Evolutionary conservation across 345 rosid genomes (phyloP).

Genomic region (Syzygium aromaticum): DNA sequence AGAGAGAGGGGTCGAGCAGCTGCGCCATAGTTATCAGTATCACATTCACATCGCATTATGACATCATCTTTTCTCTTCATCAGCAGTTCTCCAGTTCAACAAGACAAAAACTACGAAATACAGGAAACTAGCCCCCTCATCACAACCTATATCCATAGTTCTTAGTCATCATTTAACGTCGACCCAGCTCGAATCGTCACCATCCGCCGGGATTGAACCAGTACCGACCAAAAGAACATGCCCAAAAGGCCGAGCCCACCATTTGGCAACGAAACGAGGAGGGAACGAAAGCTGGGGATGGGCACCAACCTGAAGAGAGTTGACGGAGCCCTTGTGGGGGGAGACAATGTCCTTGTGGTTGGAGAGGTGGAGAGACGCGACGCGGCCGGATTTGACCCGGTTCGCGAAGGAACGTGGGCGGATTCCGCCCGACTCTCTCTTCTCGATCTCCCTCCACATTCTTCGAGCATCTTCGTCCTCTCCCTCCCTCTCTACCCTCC

Average conservation of each 20-base stretch:
- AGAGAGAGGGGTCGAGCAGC: background rate
- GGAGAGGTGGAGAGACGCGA: slow-evolving; percentile 58
- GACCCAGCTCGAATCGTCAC: background rate
- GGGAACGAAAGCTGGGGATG: background rate
- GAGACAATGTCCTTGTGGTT: slow-evolving; percentile 75
- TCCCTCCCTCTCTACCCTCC: background rate
- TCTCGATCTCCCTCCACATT: slow-evolving; percentile 83
- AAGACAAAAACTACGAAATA: background rate
- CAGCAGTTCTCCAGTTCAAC: background rate
- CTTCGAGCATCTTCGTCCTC: slow-evolving; percentile 17
- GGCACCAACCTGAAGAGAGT: slow-evolving; percentile 67
- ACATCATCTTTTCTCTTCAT: background rate
- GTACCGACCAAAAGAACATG: background rate
- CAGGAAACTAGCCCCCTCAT: background rate
- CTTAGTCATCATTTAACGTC: background rate
- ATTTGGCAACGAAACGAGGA: background rate
- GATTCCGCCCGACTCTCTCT: slow-evolving; percentile 79
- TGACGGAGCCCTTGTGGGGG: slow-evolving; percentile 78
- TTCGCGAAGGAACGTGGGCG: slow-evolving; percentile 50
- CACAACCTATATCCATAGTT: background rate
- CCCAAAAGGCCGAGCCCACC: background rate
- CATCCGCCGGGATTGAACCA: background rate
- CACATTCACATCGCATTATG: background rate
- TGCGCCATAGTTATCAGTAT: background rate
- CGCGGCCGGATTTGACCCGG: slow-evolving; percentile 50